Evolutionary conservation across 2,329 filamentous ascomycete genomes (phyloP), one percentile per base, ranked within the genome.

Genomic region (Niveomyces coronatus): DNA sequence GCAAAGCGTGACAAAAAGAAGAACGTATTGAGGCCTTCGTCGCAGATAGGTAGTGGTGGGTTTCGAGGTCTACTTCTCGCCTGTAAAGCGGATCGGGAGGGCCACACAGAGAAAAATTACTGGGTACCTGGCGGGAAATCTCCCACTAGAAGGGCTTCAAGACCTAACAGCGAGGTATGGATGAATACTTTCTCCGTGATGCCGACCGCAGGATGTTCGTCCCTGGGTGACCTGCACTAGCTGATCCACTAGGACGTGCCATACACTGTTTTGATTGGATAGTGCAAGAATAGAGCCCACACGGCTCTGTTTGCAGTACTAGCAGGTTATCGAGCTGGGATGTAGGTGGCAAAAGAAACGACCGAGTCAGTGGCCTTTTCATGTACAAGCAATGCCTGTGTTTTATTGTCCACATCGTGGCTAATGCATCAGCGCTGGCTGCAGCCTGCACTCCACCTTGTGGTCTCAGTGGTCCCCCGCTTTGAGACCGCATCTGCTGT

Each of bases 91-190:
- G 44, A 24, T 48, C 27, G n/a, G n/a, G n/a, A 48, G 54, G 37
- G 44, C 50, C 57, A 59, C 57, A 38, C n/a, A n/a, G n/a, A 60
- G 48, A 61, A 60, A 58, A 57, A 54, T 54, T 42, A 49, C 53
- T 49, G 51, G 22, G 37, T 26, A 22, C 33, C 49, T 48, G 44
- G 35, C 49, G 49, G 42, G 54, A 58, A 57, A 55, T 58, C n/a
- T n/a, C 50, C 40, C 45, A 45, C 44, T 49, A 52, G 47, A 60
- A 34, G 59, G 56, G 56, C 55, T 60, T 57, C 39, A 58, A 62
- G 58, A 58, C 60, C 60, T 63, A 63, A 61, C 31, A 46, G 43
- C 39, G 46, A 45, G 46, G 45, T 43, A 50, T 49, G 30, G 26
- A 11, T 46, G 49, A 39, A 39, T 40, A 30, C 47, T 55, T 58